Conservation (phyloP, 2,329 filamentous ascomycete genomes). For the Zymoseptoria ardabiliae region DNA sequence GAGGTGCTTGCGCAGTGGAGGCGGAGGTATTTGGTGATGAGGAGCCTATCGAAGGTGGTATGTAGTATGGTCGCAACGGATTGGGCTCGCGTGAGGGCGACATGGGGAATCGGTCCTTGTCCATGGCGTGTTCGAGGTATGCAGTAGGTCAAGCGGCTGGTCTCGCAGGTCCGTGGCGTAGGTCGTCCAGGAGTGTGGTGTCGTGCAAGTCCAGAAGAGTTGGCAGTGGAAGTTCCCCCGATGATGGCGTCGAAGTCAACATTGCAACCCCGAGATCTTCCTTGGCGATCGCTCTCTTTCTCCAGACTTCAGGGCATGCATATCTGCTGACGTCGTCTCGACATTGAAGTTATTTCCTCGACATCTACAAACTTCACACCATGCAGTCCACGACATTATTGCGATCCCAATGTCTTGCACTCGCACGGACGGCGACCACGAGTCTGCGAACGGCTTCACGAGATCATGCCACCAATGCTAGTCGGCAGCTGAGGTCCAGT, state of each 20-base stretch:
- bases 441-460: slow-evolving; percentile 1
- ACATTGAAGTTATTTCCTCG: neutral
- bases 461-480: slow-evolving; percentile 1
- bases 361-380: neutral
- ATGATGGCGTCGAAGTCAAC: neutral
- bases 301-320: neutral
- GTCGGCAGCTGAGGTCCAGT: slow-evolving; percentile 1
- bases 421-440: slow-evolving; percentile 1
- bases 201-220: neutral
- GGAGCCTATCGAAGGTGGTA: slow-evolving; percentile 54
- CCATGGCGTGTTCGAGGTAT: neutral
- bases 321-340: neutral
- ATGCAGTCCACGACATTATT: neutral
- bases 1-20: slow-evolving; percentile 8
- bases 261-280: neutral
- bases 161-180: neutral
- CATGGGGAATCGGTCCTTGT: slow-evolving; percentile 30
- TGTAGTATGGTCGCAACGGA: slow-evolving; percentile 64
- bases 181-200: neutral
- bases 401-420: neutral
- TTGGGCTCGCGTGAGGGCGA: slow-evolving; percentile 47
- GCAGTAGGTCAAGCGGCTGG: neutral
- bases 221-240: neutral
- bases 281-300: neutral
- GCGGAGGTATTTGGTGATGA: slow-evolving; percentile 35